Base-by-base conservation (phyloP, 2,329 filamentous ascomycete species). In the Orbilia brochopaga region DNA sequence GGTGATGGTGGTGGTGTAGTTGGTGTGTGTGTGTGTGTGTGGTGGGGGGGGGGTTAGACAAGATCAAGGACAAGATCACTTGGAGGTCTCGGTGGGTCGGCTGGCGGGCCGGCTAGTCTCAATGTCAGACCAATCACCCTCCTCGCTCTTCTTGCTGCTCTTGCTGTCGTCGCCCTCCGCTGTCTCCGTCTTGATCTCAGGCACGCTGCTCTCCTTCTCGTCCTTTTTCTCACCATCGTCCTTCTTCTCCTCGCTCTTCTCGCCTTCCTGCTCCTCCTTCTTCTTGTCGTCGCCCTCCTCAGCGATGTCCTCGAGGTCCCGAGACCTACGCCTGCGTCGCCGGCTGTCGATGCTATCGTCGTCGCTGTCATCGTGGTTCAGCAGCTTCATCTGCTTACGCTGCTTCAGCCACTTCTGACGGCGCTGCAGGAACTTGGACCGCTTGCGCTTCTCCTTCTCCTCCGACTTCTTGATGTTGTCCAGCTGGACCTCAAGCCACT, bases 401-500 rank as follows among this genome's bases (percentile, higher is more conserved):
- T 73, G 76, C 75, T 46, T 78, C 74, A 46, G 66, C 69, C 64
- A 74, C 63, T 51, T 78, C 74, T 73, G 76, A 63, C 60, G 76
- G 58, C 21, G 66, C 73, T 73, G 61, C 17, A 73, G 42, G 69
- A 73, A 67, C 59, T 69, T 70, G 55, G 61, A n/a, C 11, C 69
- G 61, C 54, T 77, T 77, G 64, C 75, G 77, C 54, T 75, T 70
- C 58, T 75, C 74, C 75, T 77, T 57, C 74, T 76, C 60, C 73
- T 75, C 58, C 40, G 75, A 76, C 53, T 56, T 69, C 52, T 59
- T 62, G 23, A 73, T 19, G 48, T 53, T 67, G 19, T 66, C 61
- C 19, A 67, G 48, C 40, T 74, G 74, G 17, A 75, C 78, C 32
- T 78, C 70, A 0, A 80, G 79, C 81, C 81, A 83, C 0, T 53